Base-by-base conservation (phyloP, 306 rosid species). In the Rosa multiflora region DNA sequence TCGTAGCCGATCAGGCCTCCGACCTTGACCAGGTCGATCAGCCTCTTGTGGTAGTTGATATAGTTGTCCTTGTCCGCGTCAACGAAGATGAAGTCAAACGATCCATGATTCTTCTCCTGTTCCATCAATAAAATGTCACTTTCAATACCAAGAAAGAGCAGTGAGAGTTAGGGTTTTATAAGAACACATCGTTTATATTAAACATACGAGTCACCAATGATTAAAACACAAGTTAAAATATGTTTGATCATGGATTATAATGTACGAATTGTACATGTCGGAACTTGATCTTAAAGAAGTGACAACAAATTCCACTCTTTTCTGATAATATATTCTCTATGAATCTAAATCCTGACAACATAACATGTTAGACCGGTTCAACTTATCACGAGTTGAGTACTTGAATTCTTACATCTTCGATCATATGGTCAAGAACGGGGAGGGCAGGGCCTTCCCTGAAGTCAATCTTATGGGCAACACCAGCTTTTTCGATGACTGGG, bases 371-470 rank as follows among this genome's bases (percentile, higher is more conserved):
- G 4, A 13, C 15, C 0, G 39, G 1, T 4, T 5, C 2, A 5
- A 62, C 20, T 11, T 18, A 53, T 53, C 4, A 15, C 61, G 2
- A 1, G 11, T 44, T 4, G 59, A 52, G 59, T 1, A 17, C 9
- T 8, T 0, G 23, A 11, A 58, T 18, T 10, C 82, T 86, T 89
- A 94, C 98, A 2, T 94, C 94, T 83, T 85, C 78, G 4, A 92
- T 32, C 86, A 94, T 59, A 39, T 78, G 82, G 51, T 94, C 98
- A n/a, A 94, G 97, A 64, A 85, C 87, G 0, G 97, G 98, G 59
- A 94, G 97, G 70, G 98, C 98, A 61, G 98, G 97, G 68, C 98
- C 98, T 83, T 94, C 98, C 76, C 86, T 92, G 89, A 94, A 94
- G 9, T 90, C 94, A 64, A 94, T 94, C 88, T 94, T 94, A 87